A percentile compares a stretch with the other conserved stretches of the same genome.
Evolutionary conservation across 768 basidiomycete species (phyloP).

Genomic region (Termitomyces sp.): DNA sequence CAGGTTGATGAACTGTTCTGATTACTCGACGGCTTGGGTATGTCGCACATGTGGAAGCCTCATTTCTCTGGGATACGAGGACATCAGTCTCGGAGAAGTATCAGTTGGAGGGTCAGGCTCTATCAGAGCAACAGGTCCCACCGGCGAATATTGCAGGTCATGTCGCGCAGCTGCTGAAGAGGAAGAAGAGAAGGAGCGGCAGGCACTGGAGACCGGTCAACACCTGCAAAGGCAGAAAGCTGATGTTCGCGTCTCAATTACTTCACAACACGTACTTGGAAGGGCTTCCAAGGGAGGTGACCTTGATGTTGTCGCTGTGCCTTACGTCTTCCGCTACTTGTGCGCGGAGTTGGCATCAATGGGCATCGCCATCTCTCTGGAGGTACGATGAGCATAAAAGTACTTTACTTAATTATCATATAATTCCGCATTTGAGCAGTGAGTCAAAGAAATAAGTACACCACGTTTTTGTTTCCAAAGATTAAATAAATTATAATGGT

Average conservation of each 20-base stretch:
- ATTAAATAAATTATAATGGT: conserved; percentile 1
- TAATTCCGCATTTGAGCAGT: conserved; percentile 4
- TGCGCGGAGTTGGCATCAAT: conserved; percentile 97
- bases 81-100: conserved; percentile 66
- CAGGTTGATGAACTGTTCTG: conserved; percentile 98
- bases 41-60: conserved; percentile 95
- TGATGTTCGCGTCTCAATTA: conserved; percentile 61
- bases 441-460: neutral
- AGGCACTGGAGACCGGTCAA: conserved; percentile 53
- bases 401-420: conserved; percentile 4
- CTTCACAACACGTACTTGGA: conserved; percentile 62
- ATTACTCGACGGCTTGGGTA: conserved; percentile 99
- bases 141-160: conserved; percentile 94
- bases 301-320: conserved; percentile 93
- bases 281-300: conserved; percentile 64
- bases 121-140: conserved; percentile 60
- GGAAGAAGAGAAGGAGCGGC: conserved; percentile 56
- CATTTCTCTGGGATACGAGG: conserved; percentile 94
- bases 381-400: conserved; percentile 45
- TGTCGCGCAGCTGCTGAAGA: conserved; percentile 72
- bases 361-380: conserved; percentile 90
- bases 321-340: conserved; percentile 91
- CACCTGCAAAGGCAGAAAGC: conserved; percentile 35
- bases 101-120: conserved; percentile 43
- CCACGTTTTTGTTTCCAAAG: neutral